Percentiles rank a stretch among this genome's conserved stretches.
Conservation (phyloP, 148 eudicot species). For the Vaccinium macrocarpon region DNA sequence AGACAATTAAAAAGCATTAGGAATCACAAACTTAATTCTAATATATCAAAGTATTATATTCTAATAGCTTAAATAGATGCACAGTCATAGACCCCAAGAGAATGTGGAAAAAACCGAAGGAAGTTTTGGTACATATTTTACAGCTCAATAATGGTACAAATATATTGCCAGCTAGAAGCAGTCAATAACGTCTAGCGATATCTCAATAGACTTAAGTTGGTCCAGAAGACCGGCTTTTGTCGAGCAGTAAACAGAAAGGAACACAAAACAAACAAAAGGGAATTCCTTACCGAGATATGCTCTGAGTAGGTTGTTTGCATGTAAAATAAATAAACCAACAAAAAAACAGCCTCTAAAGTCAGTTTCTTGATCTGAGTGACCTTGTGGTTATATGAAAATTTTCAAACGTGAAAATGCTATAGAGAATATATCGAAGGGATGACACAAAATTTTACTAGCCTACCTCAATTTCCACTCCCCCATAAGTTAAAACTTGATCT, state of each 20-base stretch:
- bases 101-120: conserved; percentile 1
- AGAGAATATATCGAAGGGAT: neutral
- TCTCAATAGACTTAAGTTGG: neutral
- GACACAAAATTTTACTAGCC: neutral
- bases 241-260: neutral
- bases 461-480: neutral
- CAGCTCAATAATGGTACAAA: neutral
- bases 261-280: neutral
- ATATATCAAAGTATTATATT: neutral
- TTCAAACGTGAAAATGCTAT: neutral
- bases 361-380: neutral
- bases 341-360: neutral
- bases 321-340: neutral
- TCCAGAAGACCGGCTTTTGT: neutral
- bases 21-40: conserved; percentile 7
- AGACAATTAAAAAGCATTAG: conserved; percentile 10
- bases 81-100: neutral
- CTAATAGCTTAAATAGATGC: neutral
- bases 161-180: neutral
- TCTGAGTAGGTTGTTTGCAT: neutral
- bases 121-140: neutral
- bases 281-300: neutral
- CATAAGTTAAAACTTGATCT: neutral
- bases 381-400: neutral
- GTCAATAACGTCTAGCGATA: neutral